Evolutionary conservation across 768 basidiomycete genomes (phyloP).

Genomic region (Porpolomopsis calyptriformis): DNA sequence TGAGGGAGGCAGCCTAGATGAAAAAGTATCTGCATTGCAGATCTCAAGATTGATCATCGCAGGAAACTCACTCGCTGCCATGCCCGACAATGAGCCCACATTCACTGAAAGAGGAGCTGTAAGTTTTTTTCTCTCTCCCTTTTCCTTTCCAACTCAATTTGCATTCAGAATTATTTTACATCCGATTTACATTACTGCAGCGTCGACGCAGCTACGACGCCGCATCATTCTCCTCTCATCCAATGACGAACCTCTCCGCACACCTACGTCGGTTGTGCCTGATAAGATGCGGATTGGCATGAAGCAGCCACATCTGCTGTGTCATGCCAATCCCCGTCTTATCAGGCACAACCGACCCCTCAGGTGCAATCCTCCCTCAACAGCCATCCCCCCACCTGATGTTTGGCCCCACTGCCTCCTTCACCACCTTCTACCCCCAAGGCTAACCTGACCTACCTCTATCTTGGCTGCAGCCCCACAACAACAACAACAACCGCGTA

Average conservation of each 20-base stretch:
- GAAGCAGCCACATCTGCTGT: conserved; percentile 55
- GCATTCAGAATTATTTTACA: conserved; percentile 1
- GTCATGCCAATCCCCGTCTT: conserved; percentile 80
- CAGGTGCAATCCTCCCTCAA: conserved; percentile 84
- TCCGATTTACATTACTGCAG: conserved; percentile 23
- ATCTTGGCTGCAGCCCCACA: conserved; percentile 32
- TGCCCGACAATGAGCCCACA: conserved; percentile 23
- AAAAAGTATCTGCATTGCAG: conserved; percentile 52
- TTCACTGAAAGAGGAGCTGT: conserved; percentile 48
- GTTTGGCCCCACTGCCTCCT: conserved; percentile 57
- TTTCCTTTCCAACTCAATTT: too few species aligned
- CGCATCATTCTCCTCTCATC: conserved; percentile 62
- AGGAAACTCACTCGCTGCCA: conserved; percentile 73
- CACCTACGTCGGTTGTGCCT: conserved; percentile 64
- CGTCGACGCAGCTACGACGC: conserved; percentile 58
- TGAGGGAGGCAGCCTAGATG: conserved; percentile 62
- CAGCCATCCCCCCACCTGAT: conserved; percentile 88
- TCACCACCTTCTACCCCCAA: conserved; percentile 60
- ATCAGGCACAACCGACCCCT: conserved; percentile 81
- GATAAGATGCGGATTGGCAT: conserved; percentile 85
- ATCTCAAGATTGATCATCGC: conserved; percentile 83
- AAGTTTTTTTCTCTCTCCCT: conserved; percentile 18
- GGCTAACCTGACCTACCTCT: conserved; percentile 85
- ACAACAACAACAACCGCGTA: too few species aligned
- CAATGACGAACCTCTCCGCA: conserved; percentile 56